Evolutionary conservation across 1,139 yeast species (phyloP).

Genomic region (Trichomonascaceae sp.): DNA sequence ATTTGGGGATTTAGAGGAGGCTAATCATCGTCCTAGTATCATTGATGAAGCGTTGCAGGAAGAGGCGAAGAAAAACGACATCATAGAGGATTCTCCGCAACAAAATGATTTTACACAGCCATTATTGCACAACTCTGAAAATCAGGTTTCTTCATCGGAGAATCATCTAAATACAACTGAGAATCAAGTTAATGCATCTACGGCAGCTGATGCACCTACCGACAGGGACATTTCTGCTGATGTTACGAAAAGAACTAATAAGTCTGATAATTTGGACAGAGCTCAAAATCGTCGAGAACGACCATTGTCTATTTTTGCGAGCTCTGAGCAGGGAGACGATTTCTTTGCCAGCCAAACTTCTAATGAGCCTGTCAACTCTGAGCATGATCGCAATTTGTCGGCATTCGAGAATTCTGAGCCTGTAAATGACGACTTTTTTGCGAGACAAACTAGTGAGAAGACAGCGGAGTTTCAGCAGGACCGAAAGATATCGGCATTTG

Average conservation of each 20-base stretch:
- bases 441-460: neutral
- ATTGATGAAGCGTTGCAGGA: neutral
- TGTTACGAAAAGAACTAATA: neutral
- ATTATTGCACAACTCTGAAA: neutral
- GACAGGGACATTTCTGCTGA: neutral
- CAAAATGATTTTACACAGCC: neutral
- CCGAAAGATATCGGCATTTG: conserved; percentile 6
- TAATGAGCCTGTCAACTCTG: neutral
- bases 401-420: conserved; percentile 6
- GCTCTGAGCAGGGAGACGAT: conserved; percentile 1
- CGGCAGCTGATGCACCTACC: too few relatives aligned
- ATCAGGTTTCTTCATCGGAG: neutral
- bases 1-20: neutral
- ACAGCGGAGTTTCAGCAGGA: neutral
- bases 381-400: conserved; percentile 5
- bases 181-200: too few relatives aligned
- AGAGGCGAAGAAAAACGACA: neutral
- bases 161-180: neutral
- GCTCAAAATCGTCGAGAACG: neutral
- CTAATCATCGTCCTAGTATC: neutral
- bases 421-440: neutral
- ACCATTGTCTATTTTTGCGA: conserved; percentile 7
- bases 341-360: neutral
- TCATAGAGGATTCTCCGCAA: neutral
- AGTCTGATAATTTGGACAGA: neutral